phyloP scores from a whole-genome alignment of 1,284 basidiomycete genomes.

The Sporisorium reilianum region DNA sequence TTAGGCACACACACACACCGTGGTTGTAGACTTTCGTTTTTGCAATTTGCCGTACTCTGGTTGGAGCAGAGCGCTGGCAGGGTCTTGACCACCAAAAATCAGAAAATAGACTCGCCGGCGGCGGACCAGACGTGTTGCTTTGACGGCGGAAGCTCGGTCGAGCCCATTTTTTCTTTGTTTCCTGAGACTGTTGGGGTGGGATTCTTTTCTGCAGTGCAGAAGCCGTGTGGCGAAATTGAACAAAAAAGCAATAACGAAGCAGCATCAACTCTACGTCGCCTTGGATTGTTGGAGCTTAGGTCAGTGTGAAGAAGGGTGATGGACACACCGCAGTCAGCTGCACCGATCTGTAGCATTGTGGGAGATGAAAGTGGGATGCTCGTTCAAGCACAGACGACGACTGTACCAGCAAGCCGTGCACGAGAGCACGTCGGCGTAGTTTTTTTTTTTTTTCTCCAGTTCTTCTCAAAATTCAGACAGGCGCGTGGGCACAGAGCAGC shows the following conservation, averaged over 20 bases:
- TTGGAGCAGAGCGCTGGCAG: conserved; percentile 6
- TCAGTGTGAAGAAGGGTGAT: no score
- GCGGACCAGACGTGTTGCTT: not conserved
- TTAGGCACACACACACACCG: no score
- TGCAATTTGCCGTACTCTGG: conserved; percentile 12
- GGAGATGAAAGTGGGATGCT: no score
- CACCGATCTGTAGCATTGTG: no score
- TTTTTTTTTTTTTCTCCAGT: conserved; percentile 1
- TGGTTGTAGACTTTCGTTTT: no score
- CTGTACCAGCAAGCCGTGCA: conserved; percentile 2
- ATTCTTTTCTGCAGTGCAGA: not conserved
- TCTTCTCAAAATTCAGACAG: conserved; percentile 9
- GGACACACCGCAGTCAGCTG: no score
- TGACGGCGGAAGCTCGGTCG: conserved; percentile 25
- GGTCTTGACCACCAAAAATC: not conserved
- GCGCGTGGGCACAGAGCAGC: not conserved
- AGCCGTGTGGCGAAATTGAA: not conserved
- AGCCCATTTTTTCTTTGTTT: conserved; percentile 13
- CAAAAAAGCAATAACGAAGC: not conserved
- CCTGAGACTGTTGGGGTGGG: conserved; percentile 12
- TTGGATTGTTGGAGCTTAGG: no score
- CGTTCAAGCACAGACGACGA: no score
- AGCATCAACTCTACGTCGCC: not conserved
- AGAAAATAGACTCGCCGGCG: conserved; percentile 18
- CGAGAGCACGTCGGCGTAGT: conserved; percentile 12